These are phyloP conservation scores for Skeletonema tropicum DNA, from an alignment of 108 stramenopile species.

Conservation along the genomic window DNA sequence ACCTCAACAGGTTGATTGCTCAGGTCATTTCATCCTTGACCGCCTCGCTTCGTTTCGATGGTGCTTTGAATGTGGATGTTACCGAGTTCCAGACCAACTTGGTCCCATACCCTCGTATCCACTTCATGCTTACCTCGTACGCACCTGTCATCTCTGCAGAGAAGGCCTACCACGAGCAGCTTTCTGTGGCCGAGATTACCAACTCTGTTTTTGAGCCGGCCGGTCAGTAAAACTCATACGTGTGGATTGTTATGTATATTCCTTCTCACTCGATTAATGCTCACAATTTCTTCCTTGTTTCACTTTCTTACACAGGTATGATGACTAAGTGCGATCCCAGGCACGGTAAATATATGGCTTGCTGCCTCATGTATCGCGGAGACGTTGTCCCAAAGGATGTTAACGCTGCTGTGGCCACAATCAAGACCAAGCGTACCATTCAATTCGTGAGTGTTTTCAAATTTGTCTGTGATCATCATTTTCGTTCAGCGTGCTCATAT, in stretches of 20 bases:
- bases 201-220: constrained; percentile 96
- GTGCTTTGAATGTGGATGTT: constrained; percentile 94
- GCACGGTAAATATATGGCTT: constrained; percentile 99
- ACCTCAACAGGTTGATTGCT: constrained; percentile 94
- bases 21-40: constrained; percentile 94
- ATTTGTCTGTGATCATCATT: too few species aligned
- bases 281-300: too few species aligned
- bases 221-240: too few species aligned
- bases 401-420: constrained; percentile 91
- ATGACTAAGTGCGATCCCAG: constrained; percentile 98
- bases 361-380: constrained; percentile 97
- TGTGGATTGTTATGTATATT: too few species aligned
- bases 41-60: constrained; percentile 95
- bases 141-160: constrained; percentile 92
- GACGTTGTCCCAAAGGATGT: constrained; percentile 96
- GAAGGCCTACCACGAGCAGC: constrained; percentile 93
- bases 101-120: constrained; percentile 96
- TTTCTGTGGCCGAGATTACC: constrained; percentile 95
- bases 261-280: too few species aligned
- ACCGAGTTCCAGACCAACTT: constrained; percentile 98
- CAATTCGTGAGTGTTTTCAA: too few species aligned
- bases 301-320: constrained; percentile 83
- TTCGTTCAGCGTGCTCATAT: too few species aligned
- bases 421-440: constrained; percentile 96
- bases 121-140: constrained; percentile 95